Conservation (phyloP, 306 rosid genomes). For the Pterocarpus santalinus region DNA sequence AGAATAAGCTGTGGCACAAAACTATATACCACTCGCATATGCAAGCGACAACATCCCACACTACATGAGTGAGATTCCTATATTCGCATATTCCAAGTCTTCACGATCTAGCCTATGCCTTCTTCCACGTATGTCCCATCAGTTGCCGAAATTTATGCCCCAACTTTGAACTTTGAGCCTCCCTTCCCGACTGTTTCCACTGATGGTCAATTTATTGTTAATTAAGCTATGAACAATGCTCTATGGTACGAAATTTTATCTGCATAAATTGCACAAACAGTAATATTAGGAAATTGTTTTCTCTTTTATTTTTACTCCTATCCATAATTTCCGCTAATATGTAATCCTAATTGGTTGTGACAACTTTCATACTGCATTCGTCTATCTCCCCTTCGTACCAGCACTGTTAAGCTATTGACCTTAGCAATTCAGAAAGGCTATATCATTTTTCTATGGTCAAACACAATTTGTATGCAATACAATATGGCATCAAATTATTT, state of each 20-base stretch:
- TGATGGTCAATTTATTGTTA: too few species aligned
- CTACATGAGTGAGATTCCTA: not conserved
- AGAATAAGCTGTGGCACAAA: slow-evolving; percentile 1
- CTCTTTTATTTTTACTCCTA: too few species aligned
- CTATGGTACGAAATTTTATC: too few species aligned
- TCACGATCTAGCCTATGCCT: not conserved
- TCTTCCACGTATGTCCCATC: not conserved
- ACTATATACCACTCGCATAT: not conserved
- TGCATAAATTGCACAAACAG: too few species aligned
- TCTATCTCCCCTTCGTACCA: too few species aligned
- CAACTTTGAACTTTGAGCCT: not conserved
- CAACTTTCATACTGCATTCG: too few species aligned
- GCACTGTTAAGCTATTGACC: not conserved
- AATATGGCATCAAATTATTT: not conserved
- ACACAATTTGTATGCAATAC: not conserved
- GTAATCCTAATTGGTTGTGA: too few species aligned
- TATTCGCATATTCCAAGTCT: slow-evolving; percentile 32
- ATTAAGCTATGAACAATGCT: too few species aligned
- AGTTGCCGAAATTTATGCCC: not conserved
- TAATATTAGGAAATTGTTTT: too few species aligned
- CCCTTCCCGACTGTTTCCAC: not conserved
- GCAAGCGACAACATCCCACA: not conserved
- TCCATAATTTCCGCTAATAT: too few species aligned
- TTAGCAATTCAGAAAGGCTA: not conserved
- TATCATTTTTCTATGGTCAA: too few species aligned